A percentile compares a stretch with the other conserved stretches of the same genome.
phyloP scores from a whole-genome alignment of 1,284 basidiomycete species.

The Apiotrichum gracile region DNA sequence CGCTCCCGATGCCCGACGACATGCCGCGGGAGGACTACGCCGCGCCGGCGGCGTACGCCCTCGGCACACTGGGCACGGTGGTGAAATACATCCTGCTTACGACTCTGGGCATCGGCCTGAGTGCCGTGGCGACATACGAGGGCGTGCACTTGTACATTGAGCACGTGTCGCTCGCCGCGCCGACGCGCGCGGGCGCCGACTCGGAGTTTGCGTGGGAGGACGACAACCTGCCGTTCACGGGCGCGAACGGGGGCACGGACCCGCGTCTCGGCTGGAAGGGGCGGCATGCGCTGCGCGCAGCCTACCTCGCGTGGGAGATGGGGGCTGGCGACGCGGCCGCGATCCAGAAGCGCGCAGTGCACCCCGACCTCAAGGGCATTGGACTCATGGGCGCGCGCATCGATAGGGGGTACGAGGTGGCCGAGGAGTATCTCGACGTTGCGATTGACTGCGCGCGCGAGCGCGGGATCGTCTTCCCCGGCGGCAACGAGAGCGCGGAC shows the following conservation, averaged over 20 bases:
- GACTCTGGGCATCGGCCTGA: conserved; percentile 40
- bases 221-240: conserved; percentile 67
- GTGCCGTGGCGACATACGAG: conserved; percentile 51
- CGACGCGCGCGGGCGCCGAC: conserved; percentile 40
- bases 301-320: conserved; percentile 73
- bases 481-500: conserved; percentile 21
- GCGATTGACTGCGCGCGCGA: conserved; percentile 30
- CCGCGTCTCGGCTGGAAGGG: conserved; percentile 60
- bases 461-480: conserved; percentile 38
- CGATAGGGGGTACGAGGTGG: conserved; percentile 42
- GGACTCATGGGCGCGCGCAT: conserved; percentile 31
- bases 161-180: conserved; percentile 53
- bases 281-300: conserved; percentile 62
- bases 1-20: conserved; percentile 28
- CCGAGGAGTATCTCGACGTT: conserved; percentile 40
- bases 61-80: conserved; percentile 33
- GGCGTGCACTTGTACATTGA: conserved; percentile 67
- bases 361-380: conserved; percentile 24
- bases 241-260: conserved; percentile 67
- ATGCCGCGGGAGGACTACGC: conserved; percentile 44
- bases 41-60: conserved; percentile 39
- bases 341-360: conserved; percentile 24
- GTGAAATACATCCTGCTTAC: conserved; percentile 38
- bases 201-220: conserved; percentile 69
- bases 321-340: conserved; percentile 52